Conservation (phyloP, 1,284 basidiomycete species). For the Pseudozyma flocculosa region DNA sequence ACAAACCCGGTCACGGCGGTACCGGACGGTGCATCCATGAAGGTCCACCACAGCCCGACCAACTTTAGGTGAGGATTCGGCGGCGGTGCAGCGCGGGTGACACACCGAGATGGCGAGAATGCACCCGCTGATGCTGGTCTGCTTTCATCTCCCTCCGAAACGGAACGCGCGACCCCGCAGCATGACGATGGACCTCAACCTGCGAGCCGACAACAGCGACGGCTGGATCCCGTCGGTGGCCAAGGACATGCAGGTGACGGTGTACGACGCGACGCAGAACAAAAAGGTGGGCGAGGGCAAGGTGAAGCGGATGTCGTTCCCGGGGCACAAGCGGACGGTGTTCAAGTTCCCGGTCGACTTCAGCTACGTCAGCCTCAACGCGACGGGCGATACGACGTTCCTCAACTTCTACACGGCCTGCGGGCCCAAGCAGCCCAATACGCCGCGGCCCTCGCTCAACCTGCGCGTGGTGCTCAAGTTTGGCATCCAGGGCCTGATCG, state of each 20-base stretch:
- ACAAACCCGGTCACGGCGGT: slow-evolving; percentile 35
- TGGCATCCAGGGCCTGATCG: slow-evolving; percentile 37
- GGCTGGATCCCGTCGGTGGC: slow-evolving; percentile 32
- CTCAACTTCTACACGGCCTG: slow-evolving; percentile 39
- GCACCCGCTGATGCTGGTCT: no score
- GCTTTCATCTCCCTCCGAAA: no score
- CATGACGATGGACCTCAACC: slow-evolving; percentile 48
- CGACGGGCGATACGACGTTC: slow-evolving; percentile 41
- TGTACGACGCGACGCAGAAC: slow-evolving; percentile 32
- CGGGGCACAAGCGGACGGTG: no score
- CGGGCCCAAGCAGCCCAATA: slow-evolving; percentile 19
- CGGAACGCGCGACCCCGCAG: no score
- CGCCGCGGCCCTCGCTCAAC: slow-evolving; percentile 27
- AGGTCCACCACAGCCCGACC: slow-evolving; percentile 28
- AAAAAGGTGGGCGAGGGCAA: slow-evolving; percentile 31
- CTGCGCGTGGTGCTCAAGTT: slow-evolving; percentile 32
- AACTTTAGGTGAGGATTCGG: slow-evolving; percentile 19
- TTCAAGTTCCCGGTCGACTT: slow-evolving; percentile 46
- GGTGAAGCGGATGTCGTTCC: no score
- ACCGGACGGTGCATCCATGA: slow-evolving; percentile 43
- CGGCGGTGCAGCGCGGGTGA: no score
- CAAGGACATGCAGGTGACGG: slow-evolving; percentile 23
- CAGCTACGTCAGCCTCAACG: slow-evolving; percentile 34
- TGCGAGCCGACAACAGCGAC: slow-evolving; percentile 38
- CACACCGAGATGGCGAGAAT: no score